Base-by-base conservation (phyloP, 768 basidiomycete species). In the Paxillus rubicundulus region DNA sequence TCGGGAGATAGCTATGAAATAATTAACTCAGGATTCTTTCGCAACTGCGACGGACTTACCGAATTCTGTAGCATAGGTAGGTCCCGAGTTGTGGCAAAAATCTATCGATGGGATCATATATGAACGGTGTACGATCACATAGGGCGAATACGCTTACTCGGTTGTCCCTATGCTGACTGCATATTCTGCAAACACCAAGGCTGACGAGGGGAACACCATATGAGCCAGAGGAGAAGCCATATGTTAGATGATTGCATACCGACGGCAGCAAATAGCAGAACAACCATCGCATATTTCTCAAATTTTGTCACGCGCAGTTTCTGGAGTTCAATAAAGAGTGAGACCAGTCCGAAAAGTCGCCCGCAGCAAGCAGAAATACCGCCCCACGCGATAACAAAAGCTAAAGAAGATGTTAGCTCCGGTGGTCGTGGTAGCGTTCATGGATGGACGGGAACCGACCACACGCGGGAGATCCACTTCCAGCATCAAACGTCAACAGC, bases 311-410 rank as follows among this genome's bases (percentile, higher is more conserved):
- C 57, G 9, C 66, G 58, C 37, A 73, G 57, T 24, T 54, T 61
- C 17, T 65, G 59, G 17, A 79, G 65, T 47, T 73, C 68, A 33
- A 72, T 55, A 27, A 63, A 61, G 17, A 78, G 57, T 24, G 72
- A 68, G 10, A 73, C 46, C 2, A 77, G 58, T 2, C 75, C 76
- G n/a, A 75, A 58, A 16, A 78, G 64, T 9, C 72, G 68, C 1
- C 66, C 72, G 18, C 68, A 64, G 51, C 73, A 67, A 4, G 68
- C 62, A 3, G 76, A 65, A 63, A 78, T 71, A 20, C 71, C 72
- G n/a, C 73, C 70, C 77, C 73, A 77, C 3, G 76, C 74, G 24
- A 77, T 65, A 2, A 75, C 64, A 53, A 78, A 77, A 7, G 74
- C 77, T 79, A 49, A 3, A 47, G 16, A 43, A 28, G 32, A 13